Conservation (phyloP, 768 basidiomycete genomes). For the Rhizopogon roseolus region DNA sequence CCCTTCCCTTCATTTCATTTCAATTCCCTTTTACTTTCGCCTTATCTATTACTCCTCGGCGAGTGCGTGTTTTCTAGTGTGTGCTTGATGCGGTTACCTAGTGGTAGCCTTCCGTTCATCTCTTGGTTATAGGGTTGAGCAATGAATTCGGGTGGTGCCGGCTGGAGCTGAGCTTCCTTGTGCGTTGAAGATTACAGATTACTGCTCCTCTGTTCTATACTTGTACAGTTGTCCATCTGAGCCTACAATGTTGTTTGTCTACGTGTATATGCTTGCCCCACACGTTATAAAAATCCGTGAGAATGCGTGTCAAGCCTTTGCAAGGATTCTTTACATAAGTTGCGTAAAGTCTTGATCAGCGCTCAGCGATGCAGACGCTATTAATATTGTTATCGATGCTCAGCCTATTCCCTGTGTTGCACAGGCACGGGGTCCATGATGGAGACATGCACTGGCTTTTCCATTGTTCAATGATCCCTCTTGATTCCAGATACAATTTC, state of each 20-base stretch:
- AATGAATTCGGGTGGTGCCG: not conserved
- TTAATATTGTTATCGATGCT: too few relatives aligned
- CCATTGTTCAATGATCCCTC: too few relatives aligned
- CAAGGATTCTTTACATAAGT: too few relatives aligned
- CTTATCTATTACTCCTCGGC: not conserved
- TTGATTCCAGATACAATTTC: too few relatives aligned
- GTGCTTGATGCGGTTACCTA: not conserved
- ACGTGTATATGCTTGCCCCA: not conserved
- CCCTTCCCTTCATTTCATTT: constrained; percentile 3
- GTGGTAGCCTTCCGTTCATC: not conserved
- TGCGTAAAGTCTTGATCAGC: too few relatives aligned
- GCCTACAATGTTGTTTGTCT: not conserved
- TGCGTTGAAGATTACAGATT: not conserved
- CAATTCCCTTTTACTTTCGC: not conserved
- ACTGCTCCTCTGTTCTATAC: not conserved
- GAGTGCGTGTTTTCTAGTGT: not conserved
- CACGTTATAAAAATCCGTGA: too few relatives aligned
- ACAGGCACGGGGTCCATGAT: too few relatives aligned
- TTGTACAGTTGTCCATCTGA: not conserved
- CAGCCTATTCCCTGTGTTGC: too few relatives aligned
- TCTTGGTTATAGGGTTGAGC: not conserved
- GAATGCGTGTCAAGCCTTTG: too few relatives aligned
- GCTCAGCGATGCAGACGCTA: too few relatives aligned
- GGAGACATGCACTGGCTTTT: too few relatives aligned
- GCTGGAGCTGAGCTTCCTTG: not conserved